phyloP scores from a whole-genome alignment of 1,284 basidiomycete genomes.

The Fistulina hepatica region DNA sequence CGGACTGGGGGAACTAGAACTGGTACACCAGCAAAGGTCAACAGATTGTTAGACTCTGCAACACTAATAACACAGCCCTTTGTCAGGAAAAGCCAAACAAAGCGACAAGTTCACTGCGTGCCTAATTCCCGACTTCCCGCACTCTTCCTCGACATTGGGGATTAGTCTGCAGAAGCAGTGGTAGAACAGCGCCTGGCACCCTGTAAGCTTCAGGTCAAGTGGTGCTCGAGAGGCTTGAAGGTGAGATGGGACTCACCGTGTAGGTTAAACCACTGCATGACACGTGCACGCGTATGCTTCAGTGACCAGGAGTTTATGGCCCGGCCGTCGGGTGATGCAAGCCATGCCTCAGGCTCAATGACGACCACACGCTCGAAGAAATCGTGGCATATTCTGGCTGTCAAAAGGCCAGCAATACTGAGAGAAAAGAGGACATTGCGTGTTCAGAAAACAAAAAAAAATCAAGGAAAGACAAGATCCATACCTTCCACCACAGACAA shows the following conservation, averaged over 20 bases:
- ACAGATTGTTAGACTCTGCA: neutral
- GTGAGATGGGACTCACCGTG: slow-evolving; percentile 3
- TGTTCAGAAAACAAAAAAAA: neutral
- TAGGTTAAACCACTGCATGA: slow-evolving; percentile 8
- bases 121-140: neutral
- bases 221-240: neutral
- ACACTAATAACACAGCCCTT: neutral
- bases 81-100: neutral
- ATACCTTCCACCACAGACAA: slow-evolving; percentile 5
- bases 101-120: neutral
- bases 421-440: neutral
- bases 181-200: slow-evolving; percentile 1
- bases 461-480: neutral
- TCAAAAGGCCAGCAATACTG: slow-evolving; percentile 8
- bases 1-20: neutral
- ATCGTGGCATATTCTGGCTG: slow-evolving; percentile 11
- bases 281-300: slow-evolving; percentile 8
- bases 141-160: neutral
- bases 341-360: slow-evolving; percentile 8
- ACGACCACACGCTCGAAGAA: slow-evolving; percentile 11
- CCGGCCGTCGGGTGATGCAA: neutral
- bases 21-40: too few species aligned
- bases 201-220: neutral
- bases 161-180: neutral
- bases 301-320: neutral